phyloP scores from a whole-genome alignment of 345 rosid species.

The Acer yangbiense region DNA sequence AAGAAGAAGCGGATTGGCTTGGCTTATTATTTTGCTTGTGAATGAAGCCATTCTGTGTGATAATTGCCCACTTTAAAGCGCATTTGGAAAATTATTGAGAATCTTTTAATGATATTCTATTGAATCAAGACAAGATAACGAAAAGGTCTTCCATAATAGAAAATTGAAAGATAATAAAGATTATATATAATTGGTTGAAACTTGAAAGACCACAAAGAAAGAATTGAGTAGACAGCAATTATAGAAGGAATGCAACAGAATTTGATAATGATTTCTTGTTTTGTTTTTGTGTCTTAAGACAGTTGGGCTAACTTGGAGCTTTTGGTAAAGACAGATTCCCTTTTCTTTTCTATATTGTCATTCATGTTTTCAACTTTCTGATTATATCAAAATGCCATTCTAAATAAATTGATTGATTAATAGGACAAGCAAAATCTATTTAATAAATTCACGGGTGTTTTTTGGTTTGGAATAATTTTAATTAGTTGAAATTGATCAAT shows the following conservation, averaged over 20 bases:
- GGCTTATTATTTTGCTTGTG: neutral
- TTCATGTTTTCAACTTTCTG: neutral
- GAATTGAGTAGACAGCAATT: neutral
- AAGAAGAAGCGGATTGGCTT: neutral
- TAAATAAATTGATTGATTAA: no score
- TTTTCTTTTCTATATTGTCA: neutral
- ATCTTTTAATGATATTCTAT: neutral
- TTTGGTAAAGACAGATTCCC: slow-evolving; percentile 2
- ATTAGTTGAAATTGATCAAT: no score
- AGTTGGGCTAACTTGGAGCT: slow-evolving; percentile 3
- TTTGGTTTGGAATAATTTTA: no score
- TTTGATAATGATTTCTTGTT: slow-evolving; percentile 12
- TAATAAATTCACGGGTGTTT: no score
- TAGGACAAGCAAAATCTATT: no score
- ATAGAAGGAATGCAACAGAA: neutral
- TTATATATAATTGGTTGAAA: no score
- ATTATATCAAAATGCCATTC: no score
- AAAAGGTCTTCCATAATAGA: neutral
- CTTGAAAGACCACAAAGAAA: neutral
- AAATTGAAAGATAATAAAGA: neutral
- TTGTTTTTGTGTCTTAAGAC: slow-evolving; percentile 1
- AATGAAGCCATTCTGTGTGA: neutral
- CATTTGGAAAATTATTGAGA: neutral
- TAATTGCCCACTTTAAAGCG: neutral
- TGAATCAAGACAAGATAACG: slow-evolving; percentile 2